A percentile compares a stretch with the other conserved stretches of the same genome.
These are phyloP conservation scores for Kuraishia borneana DNA, from an alignment of 805 yeast genomes.

Conservation along the genomic window DNA sequence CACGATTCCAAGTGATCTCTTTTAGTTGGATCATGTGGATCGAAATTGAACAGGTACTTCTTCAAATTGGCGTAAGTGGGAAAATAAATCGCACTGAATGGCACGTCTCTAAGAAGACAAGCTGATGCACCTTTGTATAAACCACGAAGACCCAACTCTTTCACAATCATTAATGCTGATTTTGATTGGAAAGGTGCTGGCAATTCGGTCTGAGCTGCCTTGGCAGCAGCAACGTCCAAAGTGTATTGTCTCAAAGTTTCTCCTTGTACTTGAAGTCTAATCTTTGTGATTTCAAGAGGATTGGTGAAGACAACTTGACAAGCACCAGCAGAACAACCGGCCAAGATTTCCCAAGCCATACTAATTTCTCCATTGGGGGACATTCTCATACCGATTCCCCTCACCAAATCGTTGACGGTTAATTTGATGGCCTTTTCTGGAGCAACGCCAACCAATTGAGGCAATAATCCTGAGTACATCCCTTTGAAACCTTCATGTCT, in stretches of 20 bases:
- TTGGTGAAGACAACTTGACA: slow-evolving; percentile 95
- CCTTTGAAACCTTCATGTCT: slow-evolving; percentile 74
- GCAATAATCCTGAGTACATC: slow-evolving; percentile 84
- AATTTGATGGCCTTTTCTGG: slow-evolving; percentile 97
- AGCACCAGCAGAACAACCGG: slow-evolving; percentile 94
- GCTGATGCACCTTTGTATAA: slow-evolving; percentile 88
- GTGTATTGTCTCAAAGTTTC: slow-evolving; percentile 33
- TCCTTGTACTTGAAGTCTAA: slow-evolving; percentile 90
- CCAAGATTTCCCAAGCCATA: slow-evolving; percentile 56
- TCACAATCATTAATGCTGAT: slow-evolving; percentile 63
- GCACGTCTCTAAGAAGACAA: slow-evolving; percentile 89
- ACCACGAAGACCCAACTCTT: slow-evolving; percentile 72
- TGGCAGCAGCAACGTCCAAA: slow-evolving; percentile 11
- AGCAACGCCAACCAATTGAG: slow-evolving; percentile 94
- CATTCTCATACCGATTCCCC: slow-evolving; percentile 54
- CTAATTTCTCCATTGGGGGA: slow-evolving; percentile 37
- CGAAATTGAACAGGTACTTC: slow-evolving; percentile 69
- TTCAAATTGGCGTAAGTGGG: slow-evolving; percentile 94
- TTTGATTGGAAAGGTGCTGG: slow-evolving; percentile 20
- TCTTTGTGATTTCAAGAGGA: slow-evolving; percentile 92
- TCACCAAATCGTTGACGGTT: slow-evolving; percentile 83
- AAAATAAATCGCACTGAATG: slow-evolving; percentile 93
- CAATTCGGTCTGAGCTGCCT: slow-evolving; percentile 15
- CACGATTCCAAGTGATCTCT: slow-evolving; percentile 57
- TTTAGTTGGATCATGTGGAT: slow-evolving; percentile 54